Base-by-base conservation (phyloP, 495 filamentous ascomycete species). In the Cryomyces antarcticus region DNA sequence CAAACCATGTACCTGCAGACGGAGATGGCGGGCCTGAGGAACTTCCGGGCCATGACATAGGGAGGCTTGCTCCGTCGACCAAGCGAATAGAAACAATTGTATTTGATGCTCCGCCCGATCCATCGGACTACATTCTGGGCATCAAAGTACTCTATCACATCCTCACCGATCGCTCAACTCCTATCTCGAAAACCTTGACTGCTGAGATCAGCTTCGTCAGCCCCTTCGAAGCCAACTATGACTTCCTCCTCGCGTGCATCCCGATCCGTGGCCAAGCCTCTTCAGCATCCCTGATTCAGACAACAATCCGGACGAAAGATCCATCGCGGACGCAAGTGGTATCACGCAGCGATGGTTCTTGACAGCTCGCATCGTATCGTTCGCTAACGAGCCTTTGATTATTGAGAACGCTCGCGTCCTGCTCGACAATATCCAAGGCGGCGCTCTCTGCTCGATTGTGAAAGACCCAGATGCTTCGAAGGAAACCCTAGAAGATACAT, bases 181-280 rank as follows among this genome's bases (percentile, higher is more conserved):
- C 81, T 5, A 79, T 96, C 6, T 72, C 75, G 4, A 88, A 88
- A 54, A 72, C 70, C 1, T 54, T 75, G 5, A 62, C 68, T 0
- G 69, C 76, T 13, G 73, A 76, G 10, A 52, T 99, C 10, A 69
- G 75, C 11, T 67, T 95, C 42, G 67, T 81, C 41, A 75, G 72
- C 31, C 84, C 89, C 6, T 93, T 96, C 48, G 83, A 93, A 60
- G 80, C 84, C 6, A 83, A 76, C 49, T 93, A 86, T 51, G 81
- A 87, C 41, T 78, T 93, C 49, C 64, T 72, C 2, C 89, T 10
- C 71, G 75, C 4, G 57, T 93, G 5, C 76, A 94, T 61, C 64
- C 71, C 1, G 74, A 77, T 41, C 67, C 70, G 6, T 96, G 88
- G 88, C 88, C 92, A 6, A 80, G 75, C 50, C 78, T 84, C 53